These are phyloP conservation scores for Mycena sp. DNA, from an alignment of 1,284 basidiomycete genomes.

Conservation along the genomic window DNA sequence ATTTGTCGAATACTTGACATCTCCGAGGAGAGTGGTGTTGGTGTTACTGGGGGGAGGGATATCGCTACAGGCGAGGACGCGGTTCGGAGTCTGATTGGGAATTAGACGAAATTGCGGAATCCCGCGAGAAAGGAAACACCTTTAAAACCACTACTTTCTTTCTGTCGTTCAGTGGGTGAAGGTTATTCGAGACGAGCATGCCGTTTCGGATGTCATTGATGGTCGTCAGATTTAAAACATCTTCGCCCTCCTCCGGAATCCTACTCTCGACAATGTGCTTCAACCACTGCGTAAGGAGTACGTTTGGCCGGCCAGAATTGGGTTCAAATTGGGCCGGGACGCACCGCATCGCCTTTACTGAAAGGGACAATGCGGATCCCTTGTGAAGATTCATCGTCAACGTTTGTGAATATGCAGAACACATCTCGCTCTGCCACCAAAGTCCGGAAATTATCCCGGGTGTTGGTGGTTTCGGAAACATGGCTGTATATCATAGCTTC, in stretches of 20 bases:
- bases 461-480: not conserved
- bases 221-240: not conserved
- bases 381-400: not conserved
- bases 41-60: not conserved
- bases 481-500: not conserved
- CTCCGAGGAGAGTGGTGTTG: not conserved
- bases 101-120: not conserved
- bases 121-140: not conserved
- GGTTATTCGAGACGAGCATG: not conserved
- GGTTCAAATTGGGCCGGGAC: not conserved
- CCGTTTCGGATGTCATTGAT: slow-evolving; percentile 1
- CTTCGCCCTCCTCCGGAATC: not conserved
- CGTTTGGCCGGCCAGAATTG: not conserved
- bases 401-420: not conserved
- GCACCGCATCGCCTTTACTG: slow-evolving; percentile 1
- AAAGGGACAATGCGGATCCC: slow-evolving; percentile 4
- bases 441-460: not conserved
- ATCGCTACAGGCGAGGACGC: not conserved
- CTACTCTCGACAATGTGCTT: not conserved
- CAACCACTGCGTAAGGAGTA: not conserved
- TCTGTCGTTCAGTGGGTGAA: not conserved
- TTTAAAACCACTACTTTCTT: not conserved
- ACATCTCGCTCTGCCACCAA: not conserved
- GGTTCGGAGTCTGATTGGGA: slow-evolving; percentile 1
- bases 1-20: not conserved